Evolutionary conservation across 1,284 basidiomycete genomes (phyloP), one percentile per base, ranked within the genome.

Genomic region (Leccinum griseonigrum): DNA sequence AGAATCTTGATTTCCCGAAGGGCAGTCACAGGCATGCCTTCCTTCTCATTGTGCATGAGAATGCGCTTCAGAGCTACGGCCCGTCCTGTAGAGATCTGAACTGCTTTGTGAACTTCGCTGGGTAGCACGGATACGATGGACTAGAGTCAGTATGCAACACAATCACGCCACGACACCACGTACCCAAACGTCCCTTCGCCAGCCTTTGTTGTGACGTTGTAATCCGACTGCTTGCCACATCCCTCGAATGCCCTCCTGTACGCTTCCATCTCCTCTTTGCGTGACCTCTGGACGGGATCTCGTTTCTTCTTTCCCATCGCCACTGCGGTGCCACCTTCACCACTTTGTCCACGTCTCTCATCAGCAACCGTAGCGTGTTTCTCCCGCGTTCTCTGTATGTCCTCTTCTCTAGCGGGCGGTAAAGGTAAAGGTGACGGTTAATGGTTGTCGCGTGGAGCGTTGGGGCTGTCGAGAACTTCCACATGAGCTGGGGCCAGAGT

Each of bases 1-100:
- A 99, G 81, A 60, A 98, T 94, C 75, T 97, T 97, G 79, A 99
- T 98, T 78, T 99, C 97, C n/a, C 97, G 88, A 14, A 98, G 81
- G 6, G 97, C 96, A 1, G 97, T 99, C 38, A 98, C 92, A 2
- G 95, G 95, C 85, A 97, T 92, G 57, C 95, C 97, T 74, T 96
- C 94, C 71, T 95, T 95, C 76, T 96, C 93, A 67, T 95, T 95
- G 75, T 98, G 95, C 84, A 98, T 95, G 55, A 97, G 82, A 64
- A 99, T 96, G 56, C 94, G 87, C 74, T 99, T 99, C 54, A 99
- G 78, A 2, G 97, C 97, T 7, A 99, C 95, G 0, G 83, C 76
- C 7, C 77, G 80, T 1, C 86, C 84, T 0, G 86, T 90, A 4
- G 74, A 63, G 13, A 81, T 82, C 64, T 92, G 88, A 7, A 88